A percentile compares a stretch with the other conserved stretches of the same genome.
Conservation (phyloP, 768 basidiomycete species). For the Collybia sordida region DNA sequence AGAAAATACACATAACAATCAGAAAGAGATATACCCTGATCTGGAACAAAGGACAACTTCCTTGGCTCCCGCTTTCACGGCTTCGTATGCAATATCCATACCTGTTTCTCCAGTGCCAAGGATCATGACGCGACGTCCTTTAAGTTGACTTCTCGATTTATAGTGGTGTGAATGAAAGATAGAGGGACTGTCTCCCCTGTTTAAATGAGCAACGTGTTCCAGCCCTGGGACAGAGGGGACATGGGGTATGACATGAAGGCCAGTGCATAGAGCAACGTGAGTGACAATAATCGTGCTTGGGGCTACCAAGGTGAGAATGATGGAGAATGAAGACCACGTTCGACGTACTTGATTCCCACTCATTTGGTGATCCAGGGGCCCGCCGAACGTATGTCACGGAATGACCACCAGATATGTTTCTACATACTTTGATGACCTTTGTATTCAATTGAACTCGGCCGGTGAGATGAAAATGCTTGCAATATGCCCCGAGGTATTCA, state of each 20-base stretch:
- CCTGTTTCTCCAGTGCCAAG: conserved; percentile 65
- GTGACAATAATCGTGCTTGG: conserved; percentile 30
- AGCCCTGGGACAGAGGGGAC: conserved; percentile 51
- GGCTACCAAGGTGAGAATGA: conserved; percentile 12
- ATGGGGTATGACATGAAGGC: conserved; percentile 54
- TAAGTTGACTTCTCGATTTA: conserved; percentile 45
- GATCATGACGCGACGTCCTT: conserved; percentile 48
- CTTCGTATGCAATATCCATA: conserved; percentile 55
- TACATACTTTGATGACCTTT: conserved; percentile 38
- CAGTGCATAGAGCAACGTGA: conserved; percentile 52
- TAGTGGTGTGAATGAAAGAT: conserved; percentile 53
- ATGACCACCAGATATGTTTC: conserved; percentile 32
- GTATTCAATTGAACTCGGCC: conserved; percentile 34
- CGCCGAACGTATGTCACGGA: conserved; percentile 30
- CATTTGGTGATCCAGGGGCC: conserved; percentile 11
- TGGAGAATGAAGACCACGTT: background rate
- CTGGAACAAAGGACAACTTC: conserved; percentile 54
- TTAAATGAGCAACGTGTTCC: conserved; percentile 29
- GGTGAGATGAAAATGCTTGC: conserved; percentile 37
- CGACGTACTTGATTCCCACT: conserved; percentile 28
- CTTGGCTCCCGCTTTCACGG: conserved; percentile 48
- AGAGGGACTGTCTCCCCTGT: conserved; percentile 20
- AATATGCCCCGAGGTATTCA: conserved; percentile 47
- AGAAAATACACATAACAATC: background rate
- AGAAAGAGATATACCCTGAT: conserved; percentile 32